Percentiles rank a stretch among this genome's conserved stretches.
These are phyloP conservation scores for Antitrichia curtipendula DNA, from an alignment of 225 moss, liverwort and hornwort genomes.

Conservation along the genomic window DNA sequence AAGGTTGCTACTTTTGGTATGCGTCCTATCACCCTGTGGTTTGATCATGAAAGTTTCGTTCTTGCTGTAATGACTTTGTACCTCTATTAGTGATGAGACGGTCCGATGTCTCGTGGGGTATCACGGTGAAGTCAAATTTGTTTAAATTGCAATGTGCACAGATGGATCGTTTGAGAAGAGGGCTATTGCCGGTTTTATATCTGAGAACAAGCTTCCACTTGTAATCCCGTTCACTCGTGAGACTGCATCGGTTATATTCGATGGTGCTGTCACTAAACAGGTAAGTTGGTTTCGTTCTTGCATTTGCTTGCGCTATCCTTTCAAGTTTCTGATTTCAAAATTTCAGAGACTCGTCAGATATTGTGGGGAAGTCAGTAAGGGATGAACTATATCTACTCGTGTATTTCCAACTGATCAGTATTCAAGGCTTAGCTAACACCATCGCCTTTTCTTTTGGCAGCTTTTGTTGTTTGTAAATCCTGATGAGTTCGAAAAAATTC, in stretches of 20 bases:
- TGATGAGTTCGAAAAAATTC: slow-evolving; percentile 42
- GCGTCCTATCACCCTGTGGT: neutral
- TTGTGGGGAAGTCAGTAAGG: neutral
- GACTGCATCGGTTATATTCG: slow-evolving; percentile 47
- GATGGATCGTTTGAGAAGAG: slow-evolving; percentile 69
- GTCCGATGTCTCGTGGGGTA: neutral
- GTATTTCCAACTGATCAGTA: neutral
- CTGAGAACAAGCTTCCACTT: slow-evolving; percentile 66
- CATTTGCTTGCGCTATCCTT: neutral
- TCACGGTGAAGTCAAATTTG: neutral
- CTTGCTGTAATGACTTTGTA: neutral
- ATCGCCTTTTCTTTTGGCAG: slow-evolving; percentile 19
- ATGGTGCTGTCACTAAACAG: slow-evolving; percentile 54
- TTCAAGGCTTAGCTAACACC: neutral
- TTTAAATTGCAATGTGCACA: slow-evolving; percentile 1
- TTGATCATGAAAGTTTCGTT: neutral
- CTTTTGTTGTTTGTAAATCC: slow-evolving; percentile 53
- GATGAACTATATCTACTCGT: neutral
- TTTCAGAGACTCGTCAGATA: neutral
- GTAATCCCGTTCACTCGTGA: slow-evolving; percentile 61
- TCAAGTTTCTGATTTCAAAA: neutral
- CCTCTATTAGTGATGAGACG: neutral
- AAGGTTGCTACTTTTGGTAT: slow-evolving; percentile 61
- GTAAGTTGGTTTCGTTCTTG: slow-evolving; percentile 3
- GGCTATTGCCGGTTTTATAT: slow-evolving; percentile 41